Evolutionary conservation across 306 rosid genomes (phyloP).

Genomic region (Fagus crenata): DNA sequence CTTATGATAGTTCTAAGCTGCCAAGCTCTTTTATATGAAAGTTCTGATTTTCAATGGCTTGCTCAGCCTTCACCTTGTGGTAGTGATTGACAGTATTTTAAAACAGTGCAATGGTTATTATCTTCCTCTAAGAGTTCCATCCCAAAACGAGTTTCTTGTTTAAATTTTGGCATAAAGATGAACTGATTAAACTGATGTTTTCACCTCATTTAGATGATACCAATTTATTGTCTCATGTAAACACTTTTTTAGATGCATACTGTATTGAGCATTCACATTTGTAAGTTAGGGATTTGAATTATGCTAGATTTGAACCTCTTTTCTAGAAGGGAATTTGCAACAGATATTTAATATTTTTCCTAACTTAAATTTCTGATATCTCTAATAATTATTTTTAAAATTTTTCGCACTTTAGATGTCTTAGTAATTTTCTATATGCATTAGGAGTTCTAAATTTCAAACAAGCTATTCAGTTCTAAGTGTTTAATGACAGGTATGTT

Average conservation of each 20-base stretch:
- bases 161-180: neutral
- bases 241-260: neutral
- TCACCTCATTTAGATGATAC: too few species aligned
- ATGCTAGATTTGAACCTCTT: neutral
- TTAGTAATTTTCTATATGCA: neutral
- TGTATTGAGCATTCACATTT: too few species aligned
- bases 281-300: neutral
- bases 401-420: neutral
- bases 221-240: too few species aligned
- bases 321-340: neutral
- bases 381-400: neutral
- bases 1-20: neutral
- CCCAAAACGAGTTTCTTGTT: neutral
- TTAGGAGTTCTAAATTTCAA: neutral
- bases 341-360: neutral
- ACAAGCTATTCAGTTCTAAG: constrained; percentile 12
- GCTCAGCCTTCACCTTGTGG: neutral
- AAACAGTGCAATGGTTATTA: neutral
- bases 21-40: neutral
- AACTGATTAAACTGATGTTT: too few species aligned
- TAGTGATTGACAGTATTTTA: neutral
- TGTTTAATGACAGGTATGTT: constrained; percentile 58
- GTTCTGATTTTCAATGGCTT: constrained; percentile 2
- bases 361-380: neutral
- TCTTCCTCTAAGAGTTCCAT: constrained; percentile 14